Conservation (phyloP, 2,329 filamentous ascomycete genomes). For the Corinectria fuckeliana region DNA sequence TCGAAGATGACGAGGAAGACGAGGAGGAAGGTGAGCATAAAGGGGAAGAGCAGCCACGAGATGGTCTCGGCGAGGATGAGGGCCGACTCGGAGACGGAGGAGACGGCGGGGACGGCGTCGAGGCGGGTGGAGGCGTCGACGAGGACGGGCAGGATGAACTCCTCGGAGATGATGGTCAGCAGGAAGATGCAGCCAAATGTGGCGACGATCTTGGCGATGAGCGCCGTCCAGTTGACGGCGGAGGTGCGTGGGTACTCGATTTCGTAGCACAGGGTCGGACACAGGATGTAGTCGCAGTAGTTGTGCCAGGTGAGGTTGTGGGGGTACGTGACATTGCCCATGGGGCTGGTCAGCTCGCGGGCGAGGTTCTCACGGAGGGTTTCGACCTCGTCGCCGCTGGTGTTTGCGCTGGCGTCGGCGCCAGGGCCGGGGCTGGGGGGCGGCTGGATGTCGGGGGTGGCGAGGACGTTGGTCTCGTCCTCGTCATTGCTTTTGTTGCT, state of each 20-base stretch:
- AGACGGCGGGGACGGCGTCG: slow-evolving; percentile 45
- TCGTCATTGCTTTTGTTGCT: slow-evolving; percentile 37
- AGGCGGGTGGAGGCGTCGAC: slow-evolving; percentile 69
- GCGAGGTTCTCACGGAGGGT: slow-evolving; percentile 86
- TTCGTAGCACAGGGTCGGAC: slow-evolving; percentile 96
- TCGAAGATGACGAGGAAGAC: slow-evolving; percentile 99
- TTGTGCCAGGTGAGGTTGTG: slow-evolving; percentile 84
- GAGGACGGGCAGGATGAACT: slow-evolving; percentile 93
- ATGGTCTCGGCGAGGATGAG: slow-evolving; percentile 90
- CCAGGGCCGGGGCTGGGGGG: slow-evolving; percentile 15
- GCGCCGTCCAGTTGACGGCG: slow-evolving; percentile 77
- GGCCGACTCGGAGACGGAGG: slow-evolving; percentile 66
- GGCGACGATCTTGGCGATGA: slow-evolving; percentile 84
- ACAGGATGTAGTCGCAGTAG: slow-evolving; percentile 86
- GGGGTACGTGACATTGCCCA: slow-evolving; percentile 90
- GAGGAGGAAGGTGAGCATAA: slow-evolving; percentile 93
- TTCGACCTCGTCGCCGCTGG: slow-evolving; percentile 59
- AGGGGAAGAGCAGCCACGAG: slow-evolving; percentile 90
- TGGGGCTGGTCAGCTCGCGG: slow-evolving; percentile 86
- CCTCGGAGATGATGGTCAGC: slow-evolving; percentile 87
- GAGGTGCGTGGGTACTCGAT: slow-evolving; percentile 88
- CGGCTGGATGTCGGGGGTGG: neutral
- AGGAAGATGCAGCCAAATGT: slow-evolving; percentile 97
- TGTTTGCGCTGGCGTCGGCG: slow-evolving; percentile 31
- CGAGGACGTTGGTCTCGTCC: slow-evolving; percentile 25